These are phyloP conservation scores for Bipolaris bicolor DNA, from an alignment of 2,329 filamentous ascomycete species.

Conservation along the genomic window DNA sequence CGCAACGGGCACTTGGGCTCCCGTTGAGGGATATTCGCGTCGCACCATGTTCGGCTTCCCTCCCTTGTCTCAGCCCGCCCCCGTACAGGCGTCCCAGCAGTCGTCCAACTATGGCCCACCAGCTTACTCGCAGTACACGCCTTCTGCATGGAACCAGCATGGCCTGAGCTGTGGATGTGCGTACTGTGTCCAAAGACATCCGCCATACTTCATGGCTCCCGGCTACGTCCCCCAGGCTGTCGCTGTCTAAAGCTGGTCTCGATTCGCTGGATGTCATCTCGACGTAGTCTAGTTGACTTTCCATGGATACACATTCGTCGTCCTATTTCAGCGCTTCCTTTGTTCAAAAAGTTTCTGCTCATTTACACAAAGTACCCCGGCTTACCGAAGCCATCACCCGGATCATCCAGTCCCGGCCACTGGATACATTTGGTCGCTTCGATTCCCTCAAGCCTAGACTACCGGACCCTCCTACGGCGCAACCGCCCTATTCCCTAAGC, in stretches of 20 bases:
- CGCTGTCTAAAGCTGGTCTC: slow-evolving; percentile 32
- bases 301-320: slow-evolving; percentile 36
- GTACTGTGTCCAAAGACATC: slow-evolving; percentile 48
- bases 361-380: slow-evolving; percentile 25
- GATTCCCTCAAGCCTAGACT: slow-evolving; percentile 28
- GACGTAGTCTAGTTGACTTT: slow-evolving; percentile 12
- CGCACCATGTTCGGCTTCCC: slow-evolving; percentile 52
- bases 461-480: slow-evolving; percentile 27
- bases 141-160: slow-evolving; percentile 48
- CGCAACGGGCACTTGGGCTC: slow-evolving; percentile 55
- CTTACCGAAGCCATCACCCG: slow-evolving; percentile 17
- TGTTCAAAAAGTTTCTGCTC: slow-evolving; percentile 42
- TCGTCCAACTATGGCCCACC: slow-evolving; percentile 43
- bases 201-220: slow-evolving; percentile 48
- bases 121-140: slow-evolving; percentile 46
- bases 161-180: slow-evolving; percentile 47
- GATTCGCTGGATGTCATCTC: not conserved
- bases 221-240: slow-evolving; percentile 50
- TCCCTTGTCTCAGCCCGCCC: slow-evolving; percentile 44
- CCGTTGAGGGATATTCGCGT: slow-evolving; percentile 51
- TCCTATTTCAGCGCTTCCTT: slow-evolving; percentile 39
- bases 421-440: slow-evolving; percentile 29
- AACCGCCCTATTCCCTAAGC: slow-evolving; percentile 37
- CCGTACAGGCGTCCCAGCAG: slow-evolving; percentile 53
- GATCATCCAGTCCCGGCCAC: slow-evolving; percentile 21